Evolutionary conservation across 2,329 filamentous ascomycete genomes (phyloP).

Genomic region (Lasiodiplodia theobromae): DNA sequence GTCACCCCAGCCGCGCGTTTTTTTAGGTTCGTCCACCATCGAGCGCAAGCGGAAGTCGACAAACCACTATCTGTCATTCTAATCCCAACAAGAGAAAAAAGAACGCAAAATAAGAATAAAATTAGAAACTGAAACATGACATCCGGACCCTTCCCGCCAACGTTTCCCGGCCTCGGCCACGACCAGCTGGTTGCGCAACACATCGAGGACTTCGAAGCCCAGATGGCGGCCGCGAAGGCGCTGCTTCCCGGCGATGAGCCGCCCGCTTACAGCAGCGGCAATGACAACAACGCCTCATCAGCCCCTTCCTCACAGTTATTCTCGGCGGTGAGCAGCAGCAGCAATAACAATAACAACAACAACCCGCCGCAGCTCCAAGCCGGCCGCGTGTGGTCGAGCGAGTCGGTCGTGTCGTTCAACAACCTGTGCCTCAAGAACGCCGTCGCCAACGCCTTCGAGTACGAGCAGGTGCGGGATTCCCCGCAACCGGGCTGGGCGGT

Average conservation of each 20-base stretch:
- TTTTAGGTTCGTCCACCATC: background rate
- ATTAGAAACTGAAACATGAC: background rate
- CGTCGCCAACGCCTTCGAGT: conserved; percentile 18
- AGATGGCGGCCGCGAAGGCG: conserved; percentile 11
- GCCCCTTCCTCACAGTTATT: background rate
- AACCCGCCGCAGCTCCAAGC: background rate
- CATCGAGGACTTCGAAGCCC: conserved; percentile 26
- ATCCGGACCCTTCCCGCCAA: conserved; percentile 5
- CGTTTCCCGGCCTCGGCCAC: conserved; percentile 12
- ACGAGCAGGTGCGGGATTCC: background rate
- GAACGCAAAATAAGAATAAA: too few relatives aligned
- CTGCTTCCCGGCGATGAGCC: background rate
- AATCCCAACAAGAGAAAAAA: background rate
- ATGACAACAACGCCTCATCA: background rate
- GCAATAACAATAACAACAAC: background rate
- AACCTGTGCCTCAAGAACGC: conserved; percentile 30
- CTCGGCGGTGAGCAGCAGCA: background rate
- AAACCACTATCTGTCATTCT: background rate
- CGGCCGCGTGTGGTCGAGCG: conserved; percentile 16
- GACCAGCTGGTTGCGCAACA: background rate
- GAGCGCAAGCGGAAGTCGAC: background rate
- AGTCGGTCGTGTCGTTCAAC: conserved; percentile 29
- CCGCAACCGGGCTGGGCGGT: conserved; percentile 35
- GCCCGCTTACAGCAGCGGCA: background rate
- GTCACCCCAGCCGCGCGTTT: background rate